Evolutionary conservation across 2,329 filamentous ascomycete genomes (phyloP).

Genomic region (Aspergillus persii): DNA sequence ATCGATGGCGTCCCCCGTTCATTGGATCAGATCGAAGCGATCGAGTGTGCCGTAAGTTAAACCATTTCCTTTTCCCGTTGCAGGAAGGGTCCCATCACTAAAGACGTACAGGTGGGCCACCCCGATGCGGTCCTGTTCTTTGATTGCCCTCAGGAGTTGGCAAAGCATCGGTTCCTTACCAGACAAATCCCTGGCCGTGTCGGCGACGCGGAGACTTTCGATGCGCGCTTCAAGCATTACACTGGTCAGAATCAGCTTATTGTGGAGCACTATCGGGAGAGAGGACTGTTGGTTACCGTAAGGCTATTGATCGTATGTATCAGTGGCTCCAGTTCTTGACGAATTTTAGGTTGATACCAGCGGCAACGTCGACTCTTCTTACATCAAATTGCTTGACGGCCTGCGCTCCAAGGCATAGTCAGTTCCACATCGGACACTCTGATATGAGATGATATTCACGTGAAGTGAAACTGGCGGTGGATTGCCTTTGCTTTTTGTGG

Average conservation of each 20-base stretch:
- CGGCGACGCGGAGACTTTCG: neutral
- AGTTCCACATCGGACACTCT: too few relatives aligned
- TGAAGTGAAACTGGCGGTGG: too few relatives aligned
- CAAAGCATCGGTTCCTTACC: neutral
- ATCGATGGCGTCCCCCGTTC: neutral
- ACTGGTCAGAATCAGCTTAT: neutral
- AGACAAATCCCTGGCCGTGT: neutral
- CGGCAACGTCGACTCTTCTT: neutral
- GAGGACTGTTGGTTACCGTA: neutral
- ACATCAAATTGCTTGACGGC: neutral
- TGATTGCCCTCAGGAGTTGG: neutral
- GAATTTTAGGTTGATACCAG: neutral
- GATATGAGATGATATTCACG: too few relatives aligned
- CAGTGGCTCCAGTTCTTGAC: neutral
- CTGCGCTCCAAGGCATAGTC: neutral
- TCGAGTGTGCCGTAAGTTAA: neutral
- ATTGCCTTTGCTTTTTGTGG: too few relatives aligned
- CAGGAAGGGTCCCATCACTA: neutral
- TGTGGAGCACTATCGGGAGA: neutral
- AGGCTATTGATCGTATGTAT: neutral
- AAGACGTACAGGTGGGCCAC: neutral
- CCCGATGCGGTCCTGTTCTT: neutral
- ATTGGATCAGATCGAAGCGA: neutral
- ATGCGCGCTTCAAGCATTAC: neutral
- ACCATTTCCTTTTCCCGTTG: too few relatives aligned